A percentile compares a stretch with the other conserved stretches of the same genome.
Conservation (phyloP, 2,329 filamentous ascomycete genomes). For the Ilyonectria robusta region DNA sequence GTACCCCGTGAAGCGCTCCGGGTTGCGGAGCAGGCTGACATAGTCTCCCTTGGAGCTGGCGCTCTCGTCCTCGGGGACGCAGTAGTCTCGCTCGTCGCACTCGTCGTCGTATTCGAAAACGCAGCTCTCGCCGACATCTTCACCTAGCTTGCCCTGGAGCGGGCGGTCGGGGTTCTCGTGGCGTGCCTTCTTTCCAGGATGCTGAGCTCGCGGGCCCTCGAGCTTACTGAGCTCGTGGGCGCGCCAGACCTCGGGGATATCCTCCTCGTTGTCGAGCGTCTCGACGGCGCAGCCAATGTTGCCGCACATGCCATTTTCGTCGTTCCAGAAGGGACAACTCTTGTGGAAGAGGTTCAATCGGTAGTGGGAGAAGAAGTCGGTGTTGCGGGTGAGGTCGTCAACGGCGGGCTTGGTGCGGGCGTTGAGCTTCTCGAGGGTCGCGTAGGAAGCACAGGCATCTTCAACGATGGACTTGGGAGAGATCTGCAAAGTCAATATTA, state of each 20-base stretch:
- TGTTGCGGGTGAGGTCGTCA: constrained; percentile 84
- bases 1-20: constrained; percentile 96
- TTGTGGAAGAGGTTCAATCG: constrained; percentile 95
- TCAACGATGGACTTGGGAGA: constrained; percentile 90
- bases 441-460: constrained; percentile 95
- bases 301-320: constrained; percentile 93
- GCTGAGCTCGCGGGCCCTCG: constrained; percentile 89
- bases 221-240: constrained; percentile 93
- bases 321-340: constrained; percentile 95
- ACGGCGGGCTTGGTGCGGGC: constrained; percentile 81
- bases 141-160: constrained; percentile 85
- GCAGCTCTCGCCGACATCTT: constrained; percentile 92
- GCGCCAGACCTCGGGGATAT: constrained; percentile 92
- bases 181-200: constrained; percentile 84
- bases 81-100: constrained; percentile 97
- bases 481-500: constrained; percentile 72
- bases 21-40: constrained; percentile 93
- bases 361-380: constrained; percentile 99
- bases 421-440: constrained; percentile 89
- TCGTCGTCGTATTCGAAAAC: constrained; percentile 98
- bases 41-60: constrained; percentile 92
- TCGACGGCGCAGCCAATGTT: constrained; percentile 97
- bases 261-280: constrained; percentile 94
- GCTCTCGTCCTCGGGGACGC: constrained; percentile 94
- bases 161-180: constrained; percentile 79